phyloP scores from a whole-genome alignment of 768 basidiomycete species.

The Boletus huronensis region DNA sequence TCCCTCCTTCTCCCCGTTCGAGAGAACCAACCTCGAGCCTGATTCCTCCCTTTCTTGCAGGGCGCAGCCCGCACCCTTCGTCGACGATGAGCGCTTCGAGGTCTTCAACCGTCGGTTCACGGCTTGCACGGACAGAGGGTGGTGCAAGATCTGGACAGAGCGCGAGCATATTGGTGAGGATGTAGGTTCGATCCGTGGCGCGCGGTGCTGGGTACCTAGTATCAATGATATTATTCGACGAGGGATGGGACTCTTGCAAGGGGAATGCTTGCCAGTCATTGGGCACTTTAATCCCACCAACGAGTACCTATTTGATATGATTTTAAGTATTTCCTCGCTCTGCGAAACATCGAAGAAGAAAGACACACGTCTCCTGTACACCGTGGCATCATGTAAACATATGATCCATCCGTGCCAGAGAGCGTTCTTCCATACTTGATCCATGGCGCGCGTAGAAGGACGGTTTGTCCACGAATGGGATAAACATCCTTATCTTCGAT shows the following conservation, averaged over 20 bases:
- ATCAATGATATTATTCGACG: neutral
- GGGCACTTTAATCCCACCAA: constrained; percentile 56
- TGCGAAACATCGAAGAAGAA: neutral
- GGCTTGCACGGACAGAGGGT: constrained; percentile 45
- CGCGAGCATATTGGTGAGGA: constrained; percentile 49
- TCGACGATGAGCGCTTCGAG: constrained; percentile 45
- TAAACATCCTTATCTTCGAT: constrained; percentile 48
- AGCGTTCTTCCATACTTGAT: constrained; percentile 36
- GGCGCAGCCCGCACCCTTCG: constrained; percentile 62
- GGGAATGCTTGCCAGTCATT: constrained; percentile 54
- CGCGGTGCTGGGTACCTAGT: constrained; percentile 62
- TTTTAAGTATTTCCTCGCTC: neutral
- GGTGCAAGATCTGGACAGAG: constrained; percentile 58
- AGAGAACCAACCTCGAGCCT: constrained; percentile 50
- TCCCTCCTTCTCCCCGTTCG: constrained; percentile 24
- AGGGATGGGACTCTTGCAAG: neutral
- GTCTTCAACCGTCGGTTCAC: constrained; percentile 49
- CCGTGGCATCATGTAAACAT: constrained; percentile 36
- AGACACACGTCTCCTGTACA: constrained; percentile 39
- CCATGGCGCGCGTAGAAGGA: constrained; percentile 48
- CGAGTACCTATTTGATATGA: constrained; percentile 37
- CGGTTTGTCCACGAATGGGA: constrained; percentile 46
- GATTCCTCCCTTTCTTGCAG: constrained; percentile 64
- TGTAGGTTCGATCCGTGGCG: constrained; percentile 56
- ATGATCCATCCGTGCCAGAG: constrained; percentile 30